Conservation (phyloP, 345 rosid genomes). For the Iberis pinnata region DNA sequence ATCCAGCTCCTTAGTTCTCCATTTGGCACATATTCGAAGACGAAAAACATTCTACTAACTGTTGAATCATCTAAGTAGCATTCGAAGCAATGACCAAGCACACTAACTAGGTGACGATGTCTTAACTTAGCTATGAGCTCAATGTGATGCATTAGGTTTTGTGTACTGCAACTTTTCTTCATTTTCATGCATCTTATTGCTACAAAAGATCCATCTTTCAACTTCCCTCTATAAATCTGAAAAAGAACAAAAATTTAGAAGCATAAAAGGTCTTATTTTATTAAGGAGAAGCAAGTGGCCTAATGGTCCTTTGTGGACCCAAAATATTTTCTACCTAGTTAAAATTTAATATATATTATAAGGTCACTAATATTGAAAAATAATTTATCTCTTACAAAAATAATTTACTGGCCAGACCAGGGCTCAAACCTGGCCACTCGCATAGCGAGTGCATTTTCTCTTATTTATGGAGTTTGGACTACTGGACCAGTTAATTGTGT, state of each 20-base stretch:
- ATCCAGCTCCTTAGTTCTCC: conserved; percentile 85
- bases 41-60: conserved; percentile 83
- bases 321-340: no score
- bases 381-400: no score
- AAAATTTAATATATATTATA: no score
- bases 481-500: no score
- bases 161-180: conserved; percentile 69
- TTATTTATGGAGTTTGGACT: no score
- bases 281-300: no score
- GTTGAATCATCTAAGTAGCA: conserved; percentile 91
- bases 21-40: conserved; percentile 82
- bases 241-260: not conserved
- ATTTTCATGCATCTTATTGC: conserved; percentile 81
- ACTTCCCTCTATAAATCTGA: conserved; percentile 81
- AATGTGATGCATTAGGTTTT: conserved; percentile 71
- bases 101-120: conserved; percentile 79
- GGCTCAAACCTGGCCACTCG: no score
- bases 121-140: conserved; percentile 83
- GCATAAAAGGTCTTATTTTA: no score
- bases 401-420: no score
- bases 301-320: no score
- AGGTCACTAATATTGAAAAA: no score
- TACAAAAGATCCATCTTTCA: conserved; percentile 67
- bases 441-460: no score
- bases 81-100: conserved; percentile 88